Evolutionary conservation across 2,329 filamentous ascomycete species (phyloP).

Genomic region (Cadophora luteo-olivacea): DNA sequence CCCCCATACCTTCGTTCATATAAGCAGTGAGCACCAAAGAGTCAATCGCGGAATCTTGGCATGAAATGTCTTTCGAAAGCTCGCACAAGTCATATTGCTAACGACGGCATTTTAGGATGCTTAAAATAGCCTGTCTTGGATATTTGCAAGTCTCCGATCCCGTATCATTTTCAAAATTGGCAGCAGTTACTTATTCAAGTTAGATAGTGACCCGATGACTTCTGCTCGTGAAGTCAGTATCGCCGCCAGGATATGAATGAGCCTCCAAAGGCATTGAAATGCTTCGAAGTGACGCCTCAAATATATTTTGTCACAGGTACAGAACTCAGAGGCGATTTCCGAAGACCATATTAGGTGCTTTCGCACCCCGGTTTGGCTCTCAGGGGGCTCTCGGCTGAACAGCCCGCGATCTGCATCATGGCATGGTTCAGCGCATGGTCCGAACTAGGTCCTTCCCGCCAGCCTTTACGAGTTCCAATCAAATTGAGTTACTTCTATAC

Average conservation of each 20-base stretch:
- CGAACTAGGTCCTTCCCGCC: background rate
- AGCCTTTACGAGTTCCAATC: background rate
- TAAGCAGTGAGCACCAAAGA: background rate
- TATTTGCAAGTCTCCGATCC: background rate
- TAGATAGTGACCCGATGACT: background rate
- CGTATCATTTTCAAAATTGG: background rate
- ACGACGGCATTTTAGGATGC: background rate
- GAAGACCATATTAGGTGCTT: background rate
- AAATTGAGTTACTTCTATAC: too few relatives aligned
- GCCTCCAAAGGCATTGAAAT: background rate
- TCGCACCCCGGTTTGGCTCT: background rate
- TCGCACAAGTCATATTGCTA: background rate
- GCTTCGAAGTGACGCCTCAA: background rate
- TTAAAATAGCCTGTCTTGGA: constrained; percentile 7
- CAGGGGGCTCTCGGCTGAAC: background rate
- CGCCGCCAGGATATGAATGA: background rate
- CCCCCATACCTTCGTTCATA: too few relatives aligned
- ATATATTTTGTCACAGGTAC: background rate
- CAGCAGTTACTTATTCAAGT: background rate
- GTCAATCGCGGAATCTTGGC: background rate
- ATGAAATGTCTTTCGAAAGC: background rate
- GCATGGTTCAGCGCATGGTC: background rate
- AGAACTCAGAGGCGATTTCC: background rate
- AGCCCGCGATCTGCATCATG: background rate
- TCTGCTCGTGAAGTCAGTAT: background rate